These are phyloP conservation scores for Knufia fluminis DNA, from an alignment of 2,329 filamentous ascomycete species.

Conservation along the genomic window DNA sequence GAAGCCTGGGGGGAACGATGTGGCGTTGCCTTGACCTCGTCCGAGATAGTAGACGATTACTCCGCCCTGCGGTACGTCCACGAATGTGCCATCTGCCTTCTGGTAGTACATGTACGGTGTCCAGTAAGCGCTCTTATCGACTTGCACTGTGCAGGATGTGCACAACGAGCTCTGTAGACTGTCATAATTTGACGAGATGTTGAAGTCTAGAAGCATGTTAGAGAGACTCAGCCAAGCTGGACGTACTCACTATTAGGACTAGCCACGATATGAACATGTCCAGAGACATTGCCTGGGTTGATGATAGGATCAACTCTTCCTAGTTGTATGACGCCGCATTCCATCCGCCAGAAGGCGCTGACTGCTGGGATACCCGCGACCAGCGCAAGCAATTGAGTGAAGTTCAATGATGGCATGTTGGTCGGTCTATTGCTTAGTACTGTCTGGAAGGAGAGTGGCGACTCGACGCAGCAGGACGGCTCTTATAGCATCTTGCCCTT, in stretches of 20 bases:
- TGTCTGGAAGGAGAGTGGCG: too few relatives aligned
- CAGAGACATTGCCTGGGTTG: slow-evolving; percentile 47
- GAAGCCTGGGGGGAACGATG: slow-evolving; percentile 67
- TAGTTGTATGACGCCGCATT: slow-evolving; percentile 60
- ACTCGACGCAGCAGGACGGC: too few relatives aligned
- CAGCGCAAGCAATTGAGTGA: too few relatives aligned
- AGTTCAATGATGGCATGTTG: too few relatives aligned
- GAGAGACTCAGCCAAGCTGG: background rate
- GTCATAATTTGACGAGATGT: slow-evolving; percentile 45
- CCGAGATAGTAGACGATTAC: slow-evolving; percentile 28
- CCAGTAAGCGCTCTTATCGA: slow-evolving; percentile 85
- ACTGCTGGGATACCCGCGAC: slow-evolving; percentile 23
- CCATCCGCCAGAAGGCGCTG: slow-evolving; percentile 80
- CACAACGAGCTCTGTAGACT: slow-evolving; percentile 55
- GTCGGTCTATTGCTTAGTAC: too few relatives aligned
- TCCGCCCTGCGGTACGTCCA: slow-evolving; percentile 41
- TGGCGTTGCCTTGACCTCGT: slow-evolving; percentile 45
- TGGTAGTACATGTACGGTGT: slow-evolving; percentile 69
- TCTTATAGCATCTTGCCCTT: too few relatives aligned
- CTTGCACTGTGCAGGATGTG: slow-evolving; percentile 68
- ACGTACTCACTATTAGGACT: slow-evolving; percentile 61
- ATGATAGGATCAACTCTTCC: slow-evolving; percentile 72
- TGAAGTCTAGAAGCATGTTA: slow-evolving; percentile 49
- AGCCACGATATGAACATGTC: slow-evolving; percentile 65
- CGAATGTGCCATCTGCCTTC: slow-evolving; percentile 47